A percentile compares a stretch with the other conserved stretches of the same genome.
Conservation (phyloP, 495 filamentous ascomycete species). For the Penicillium fimorum region DNA sequence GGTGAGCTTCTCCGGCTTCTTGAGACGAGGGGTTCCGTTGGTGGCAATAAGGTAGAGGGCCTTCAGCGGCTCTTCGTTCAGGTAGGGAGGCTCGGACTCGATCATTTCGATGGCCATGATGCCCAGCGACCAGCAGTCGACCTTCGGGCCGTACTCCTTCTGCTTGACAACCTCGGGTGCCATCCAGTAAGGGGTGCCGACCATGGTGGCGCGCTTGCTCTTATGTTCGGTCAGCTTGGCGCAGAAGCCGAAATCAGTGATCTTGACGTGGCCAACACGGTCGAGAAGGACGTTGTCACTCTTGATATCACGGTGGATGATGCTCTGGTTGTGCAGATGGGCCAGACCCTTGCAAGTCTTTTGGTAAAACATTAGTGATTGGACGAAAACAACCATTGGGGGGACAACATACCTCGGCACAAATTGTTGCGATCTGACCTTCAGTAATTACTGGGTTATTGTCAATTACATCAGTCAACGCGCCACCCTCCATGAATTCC, state of each 20-base stretch:
- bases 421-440: conserved; percentile 96
- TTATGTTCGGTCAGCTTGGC: conserved; percentile 97
- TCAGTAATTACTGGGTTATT: conserved; percentile 89
- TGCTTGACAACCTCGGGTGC: conserved; percentile 98
- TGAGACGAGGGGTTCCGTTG: conserved; percentile 92
- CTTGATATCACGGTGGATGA: conserved; percentile 99
- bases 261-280: conserved; percentile 92
- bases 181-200: conserved; percentile 99
- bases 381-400: background rate
- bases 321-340: conserved; percentile 90
- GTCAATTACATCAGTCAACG: conserved; percentile 96
- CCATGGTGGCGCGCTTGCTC: conserved; percentile 97
- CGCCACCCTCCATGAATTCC: conserved; percentile 99
- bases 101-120: conserved; percentile 99
- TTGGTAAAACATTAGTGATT: conserved; percentile 35
- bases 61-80: conserved; percentile 97
- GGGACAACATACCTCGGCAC: conserved; percentile 70
- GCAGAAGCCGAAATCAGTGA: conserved; percentile 99
- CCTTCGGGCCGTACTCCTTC: conserved; percentile 97
- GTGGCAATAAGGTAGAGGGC: conserved; percentile 94
- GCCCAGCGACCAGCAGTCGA: conserved; percentile 97
- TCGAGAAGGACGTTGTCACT: conserved; percentile 96
- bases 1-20: conserved; percentile 95
- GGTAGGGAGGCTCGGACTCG: conserved; percentile 93
- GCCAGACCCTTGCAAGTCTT: conserved; percentile 95